Evolutionary conservation across 768 basidiomycete species (phyloP).

Genomic region (Tylopilus vinaceipallidus): DNA sequence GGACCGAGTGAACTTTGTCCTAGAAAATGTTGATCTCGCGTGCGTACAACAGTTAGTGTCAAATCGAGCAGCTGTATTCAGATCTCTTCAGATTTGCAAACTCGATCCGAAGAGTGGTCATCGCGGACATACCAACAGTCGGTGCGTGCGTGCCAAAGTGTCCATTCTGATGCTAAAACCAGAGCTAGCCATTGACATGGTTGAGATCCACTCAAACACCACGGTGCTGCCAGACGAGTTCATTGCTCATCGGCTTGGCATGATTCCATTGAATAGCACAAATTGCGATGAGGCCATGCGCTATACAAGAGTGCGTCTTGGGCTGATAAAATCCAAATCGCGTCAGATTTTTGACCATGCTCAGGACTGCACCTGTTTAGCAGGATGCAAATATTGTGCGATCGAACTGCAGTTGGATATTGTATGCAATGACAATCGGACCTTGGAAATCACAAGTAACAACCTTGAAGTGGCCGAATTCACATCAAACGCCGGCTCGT

Average conservation of each 20-base stretch:
- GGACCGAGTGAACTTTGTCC: conserved; percentile 86
- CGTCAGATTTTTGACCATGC: conserved; percentile 4
- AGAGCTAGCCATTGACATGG: conserved; percentile 87
- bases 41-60: conserved; percentile 39
- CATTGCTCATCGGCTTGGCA: conserved; percentile 92
- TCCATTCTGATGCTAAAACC: conserved; percentile 3
- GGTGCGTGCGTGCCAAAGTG: conserved; percentile 50
- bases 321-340: background rate
- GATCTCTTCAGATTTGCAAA: conserved; percentile 76
- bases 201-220: conserved; percentile 88
- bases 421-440: conserved; percentile 64
- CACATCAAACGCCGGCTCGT: conserved; percentile 38
- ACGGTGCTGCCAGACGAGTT: conserved; percentile 96
- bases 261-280: conserved; percentile 85
- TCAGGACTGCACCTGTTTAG: conserved; percentile 90
- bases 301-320: conserved; percentile 60
- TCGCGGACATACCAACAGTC: conserved; percentile 95
- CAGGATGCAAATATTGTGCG: conserved; percentile 83
- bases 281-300: conserved; percentile 89
- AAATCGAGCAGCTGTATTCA: conserved; percentile 5
- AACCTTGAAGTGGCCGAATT: conserved; percentile 66
- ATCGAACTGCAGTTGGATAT: conserved; percentile 80
- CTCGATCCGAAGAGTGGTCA: conserved; percentile 88
- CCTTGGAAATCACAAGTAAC: conserved; percentile 85
- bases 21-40: conserved; percentile 97